Evolutionary conservation across 2,329 filamentous ascomycete species (phyloP), one percentile per base, ranked within the genome.

Genomic region (Fusarium nelsonii): DNA sequence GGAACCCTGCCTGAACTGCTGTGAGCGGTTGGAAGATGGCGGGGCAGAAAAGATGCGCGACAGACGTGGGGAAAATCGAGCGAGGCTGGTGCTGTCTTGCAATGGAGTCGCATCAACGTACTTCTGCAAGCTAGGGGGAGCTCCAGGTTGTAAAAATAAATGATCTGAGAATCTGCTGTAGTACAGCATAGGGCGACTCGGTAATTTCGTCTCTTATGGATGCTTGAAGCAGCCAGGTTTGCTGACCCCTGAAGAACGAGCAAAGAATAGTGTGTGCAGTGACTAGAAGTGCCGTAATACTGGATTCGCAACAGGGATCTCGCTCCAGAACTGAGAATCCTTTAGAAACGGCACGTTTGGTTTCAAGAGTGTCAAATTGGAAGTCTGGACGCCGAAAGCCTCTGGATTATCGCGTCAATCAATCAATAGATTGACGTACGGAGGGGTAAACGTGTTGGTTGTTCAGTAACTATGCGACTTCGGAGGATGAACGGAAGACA

Each of bases 281-380:
- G 48, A 44, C 12, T 60, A 16, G 36, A 12, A 61, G 33, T 61
- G 28, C 40, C 20, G 28, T 28, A 23, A 39, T 56, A 18, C 43
- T 65, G 49, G 62, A 65, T 63, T 68, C 45, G 18, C 68, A 51
- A 43, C 60, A 71, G 45, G 68, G 64, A 63, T 71, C 18, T 56
- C n/a, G 26, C n/a, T 59, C 68, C 32, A 30, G 49, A 23, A 6
- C 23, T 23, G 20, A 20, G 20, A 60, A 60, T 59, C 26, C 46
- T 57, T 64, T 39, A 59, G 54, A 28, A 20, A 51, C 43, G 37
- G 53, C 49, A 30, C 44, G 48, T 69, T 46, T 63, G 18, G 65
- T 62, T 69, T 67, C 57, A 52, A 53, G 45, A 43, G 39, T 37
- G 45, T 26, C 32, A 36, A 46, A 18, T 43, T 49, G 44, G 33